These are phyloP conservation scores for Phytophthora fragariaefolia DNA, from an alignment of 352 stramenopile species.

Conservation along the genomic window DNA sequence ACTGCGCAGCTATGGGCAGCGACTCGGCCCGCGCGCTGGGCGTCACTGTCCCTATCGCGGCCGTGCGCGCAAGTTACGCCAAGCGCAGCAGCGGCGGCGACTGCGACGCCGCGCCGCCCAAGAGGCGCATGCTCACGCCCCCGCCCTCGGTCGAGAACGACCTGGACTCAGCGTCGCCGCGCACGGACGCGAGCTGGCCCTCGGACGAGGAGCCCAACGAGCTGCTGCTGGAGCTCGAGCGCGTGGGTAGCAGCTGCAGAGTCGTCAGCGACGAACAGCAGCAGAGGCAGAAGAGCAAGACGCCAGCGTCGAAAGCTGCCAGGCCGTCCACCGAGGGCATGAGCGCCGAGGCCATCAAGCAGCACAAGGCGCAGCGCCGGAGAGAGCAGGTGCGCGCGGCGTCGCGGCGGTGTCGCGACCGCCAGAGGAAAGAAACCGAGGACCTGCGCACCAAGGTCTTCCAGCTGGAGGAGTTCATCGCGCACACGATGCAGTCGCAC, in stretches of 20 bases:
- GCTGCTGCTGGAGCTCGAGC: constrained; percentile 24
- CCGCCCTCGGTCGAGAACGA: constrained; percentile 27
- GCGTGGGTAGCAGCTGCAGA: background rate
- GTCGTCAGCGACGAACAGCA: background rate
- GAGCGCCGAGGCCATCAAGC: constrained; percentile 56
- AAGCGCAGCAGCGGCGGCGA: constrained; percentile 16
- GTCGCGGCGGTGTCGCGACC: constrained; percentile 62
- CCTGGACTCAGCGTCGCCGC: constrained; percentile 40
- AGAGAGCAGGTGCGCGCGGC: constrained; percentile 69
- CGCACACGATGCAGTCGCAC: constrained; percentile 63
- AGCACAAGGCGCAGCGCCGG: constrained; percentile 67
- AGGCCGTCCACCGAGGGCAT: constrained; percentile 41
- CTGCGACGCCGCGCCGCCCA: constrained; percentile 25
- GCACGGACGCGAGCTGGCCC: constrained; percentile 45
- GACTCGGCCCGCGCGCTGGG: constrained; percentile 16
- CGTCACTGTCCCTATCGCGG: constrained; percentile 40
- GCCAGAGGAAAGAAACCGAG: constrained; percentile 71
- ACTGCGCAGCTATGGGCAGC: constrained; percentile 13
- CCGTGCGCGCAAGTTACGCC: constrained; percentile 10
- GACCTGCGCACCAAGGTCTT: constrained; percentile 75
- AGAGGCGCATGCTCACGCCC: constrained; percentile 53
- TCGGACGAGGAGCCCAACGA: constrained; percentile 53
- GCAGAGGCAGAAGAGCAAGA: background rate
- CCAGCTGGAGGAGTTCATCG: constrained; percentile 72
- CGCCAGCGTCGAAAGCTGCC: constrained; percentile 5